A percentile compares a stretch with the other conserved stretches of the same genome.
Evolutionary conservation across 2,329 filamentous ascomycete species (phyloP).

Genomic region (Teratosphaeria pseudoeucalypti): DNA sequence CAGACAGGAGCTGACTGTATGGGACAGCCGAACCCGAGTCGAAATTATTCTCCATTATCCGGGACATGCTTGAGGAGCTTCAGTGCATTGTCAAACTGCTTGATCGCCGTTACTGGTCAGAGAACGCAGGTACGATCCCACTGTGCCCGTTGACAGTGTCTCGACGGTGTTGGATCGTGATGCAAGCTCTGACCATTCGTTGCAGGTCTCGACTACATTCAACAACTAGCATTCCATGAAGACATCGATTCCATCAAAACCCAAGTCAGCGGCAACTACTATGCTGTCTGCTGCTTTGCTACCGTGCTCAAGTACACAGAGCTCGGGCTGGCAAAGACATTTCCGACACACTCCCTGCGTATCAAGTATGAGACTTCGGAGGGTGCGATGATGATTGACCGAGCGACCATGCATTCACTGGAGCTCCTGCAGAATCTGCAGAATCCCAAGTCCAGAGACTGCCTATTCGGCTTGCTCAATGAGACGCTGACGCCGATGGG

Average conservation of each 20-base stretch:
- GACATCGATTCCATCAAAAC: constrained; percentile 75
- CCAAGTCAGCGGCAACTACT: constrained; percentile 72
- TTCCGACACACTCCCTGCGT: constrained; percentile 68
- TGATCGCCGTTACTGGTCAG: constrained; percentile 76
- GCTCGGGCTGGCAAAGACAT: constrained; percentile 54
- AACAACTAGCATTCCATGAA: constrained; percentile 66
- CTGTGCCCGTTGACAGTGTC: too few relatives aligned
- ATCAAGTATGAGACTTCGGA: constrained; percentile 82
- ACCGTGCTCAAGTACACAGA: constrained; percentile 83
- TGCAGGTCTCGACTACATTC: constrained; percentile 62
- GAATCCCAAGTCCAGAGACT: constrained; percentile 66
- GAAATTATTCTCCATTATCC: constrained; percentile 62
- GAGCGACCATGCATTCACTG: constrained; percentile 74
- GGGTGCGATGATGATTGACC: constrained; percentile 91
- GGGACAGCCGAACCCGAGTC: constrained; percentile 53
- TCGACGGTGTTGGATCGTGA: background rate
- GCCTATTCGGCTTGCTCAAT: constrained; percentile 76
- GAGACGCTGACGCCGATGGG: constrained; percentile 85
- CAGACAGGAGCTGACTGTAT: background rate
- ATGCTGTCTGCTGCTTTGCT: constrained; percentile 72
- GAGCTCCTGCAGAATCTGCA: constrained; percentile 85
- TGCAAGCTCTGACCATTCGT: background rate
- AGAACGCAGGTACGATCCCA: constrained; percentile 37
- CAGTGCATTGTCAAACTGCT: constrained; percentile 48
- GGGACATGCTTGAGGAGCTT: constrained; percentile 58